phyloP scores from a whole-genome alignment of 164 flowering plant genomes.

The Tetracentron sinense region DNA sequence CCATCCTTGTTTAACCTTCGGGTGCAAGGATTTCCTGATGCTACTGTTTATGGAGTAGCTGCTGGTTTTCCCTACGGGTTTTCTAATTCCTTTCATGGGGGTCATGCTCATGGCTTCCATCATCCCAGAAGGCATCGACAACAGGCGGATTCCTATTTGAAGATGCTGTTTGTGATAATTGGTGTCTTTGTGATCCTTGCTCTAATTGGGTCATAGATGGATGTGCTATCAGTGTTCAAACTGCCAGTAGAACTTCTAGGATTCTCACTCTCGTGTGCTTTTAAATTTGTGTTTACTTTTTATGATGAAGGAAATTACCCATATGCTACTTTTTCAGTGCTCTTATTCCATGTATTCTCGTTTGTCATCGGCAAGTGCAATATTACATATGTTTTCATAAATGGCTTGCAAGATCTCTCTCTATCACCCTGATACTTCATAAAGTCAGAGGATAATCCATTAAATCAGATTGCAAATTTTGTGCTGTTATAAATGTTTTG shows the following conservation, averaged over 20 bases:
- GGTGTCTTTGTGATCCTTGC: conserved; percentile 45
- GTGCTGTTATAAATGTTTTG: not conserved
- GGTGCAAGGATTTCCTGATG: conserved; percentile 59
- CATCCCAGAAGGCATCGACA: conserved; percentile 41
- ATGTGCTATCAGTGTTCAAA: not conserved
- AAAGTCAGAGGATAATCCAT: not conserved
- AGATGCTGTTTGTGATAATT: conserved; percentile 41
- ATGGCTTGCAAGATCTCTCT: not conserved
- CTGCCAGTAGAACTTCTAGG: not conserved
- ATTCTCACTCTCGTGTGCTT: conserved; percentile 5
- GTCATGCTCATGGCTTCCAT: conserved; percentile 39
- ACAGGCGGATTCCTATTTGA: conserved; percentile 42
- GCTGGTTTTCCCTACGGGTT: conserved; percentile 52
- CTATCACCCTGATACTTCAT: not conserved
- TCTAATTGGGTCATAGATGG: conserved; percentile 37
- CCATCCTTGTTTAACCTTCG: conserved; percentile 54
- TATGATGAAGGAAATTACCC: not conserved
- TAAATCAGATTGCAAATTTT: not conserved
- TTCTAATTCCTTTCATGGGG: conserved; percentile 51
- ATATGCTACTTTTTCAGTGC: not conserved
- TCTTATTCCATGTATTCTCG: not conserved
- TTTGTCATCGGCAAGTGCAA: not conserved
- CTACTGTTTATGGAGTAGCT: conserved; percentile 51
- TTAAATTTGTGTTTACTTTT: conserved; percentile 4
- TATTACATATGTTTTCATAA: not conserved